A percentile compares a stretch with the other conserved stretches of the same genome.
Conservation (phyloP, 306 rosid genomes). For the Vigna nakashimae region DNA sequence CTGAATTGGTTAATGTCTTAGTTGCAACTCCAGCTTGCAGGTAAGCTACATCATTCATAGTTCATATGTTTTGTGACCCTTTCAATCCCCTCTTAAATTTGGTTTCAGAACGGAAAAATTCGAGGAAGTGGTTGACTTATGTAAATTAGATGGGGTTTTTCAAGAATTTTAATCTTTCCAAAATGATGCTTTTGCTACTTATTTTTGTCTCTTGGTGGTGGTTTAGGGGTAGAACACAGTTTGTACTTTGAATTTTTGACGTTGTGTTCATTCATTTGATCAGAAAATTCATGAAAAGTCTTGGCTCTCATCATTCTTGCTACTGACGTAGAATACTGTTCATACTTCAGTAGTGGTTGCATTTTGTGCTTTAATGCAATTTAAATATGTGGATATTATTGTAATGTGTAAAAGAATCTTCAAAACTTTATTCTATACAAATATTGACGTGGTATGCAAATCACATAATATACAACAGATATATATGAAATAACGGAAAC, state of each 20-base stretch:
- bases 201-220: not conserved
- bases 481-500: slow-evolving; percentile 2
- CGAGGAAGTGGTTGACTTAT: slow-evolving; percentile 21
- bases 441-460: not conserved
- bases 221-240: not conserved
- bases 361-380: slow-evolving; percentile 11
- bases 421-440: not conserved
- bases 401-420: not conserved
- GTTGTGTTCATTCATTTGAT: slow-evolving; percentile 7
- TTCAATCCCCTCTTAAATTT: not conserved
- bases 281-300: slow-evolving; percentile 34
- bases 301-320: slow-evolving; percentile 20
- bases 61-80: slow-evolving; percentile 15
- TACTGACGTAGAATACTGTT: slow-evolving; percentile 25
- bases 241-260: slow-evolving; percentile 12
- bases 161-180: not conserved
- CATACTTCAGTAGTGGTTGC: slow-evolving; percentile 19
- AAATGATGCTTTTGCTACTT: slow-evolving; percentile 5
- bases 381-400: not conserved
- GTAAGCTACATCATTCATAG: slow-evolving; percentile 56
- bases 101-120: slow-evolving; percentile 15
- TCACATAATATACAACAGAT: not conserved
- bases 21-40: slow-evolving; percentile 91
- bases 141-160: slow-evolving; percentile 14
- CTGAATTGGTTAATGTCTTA: slow-evolving; percentile 67